These are phyloP conservation scores for Plectosphaerella cucumerina DNA, from an alignment of 2,329 filamentous ascomycete species.

Conservation along the genomic window DNA sequence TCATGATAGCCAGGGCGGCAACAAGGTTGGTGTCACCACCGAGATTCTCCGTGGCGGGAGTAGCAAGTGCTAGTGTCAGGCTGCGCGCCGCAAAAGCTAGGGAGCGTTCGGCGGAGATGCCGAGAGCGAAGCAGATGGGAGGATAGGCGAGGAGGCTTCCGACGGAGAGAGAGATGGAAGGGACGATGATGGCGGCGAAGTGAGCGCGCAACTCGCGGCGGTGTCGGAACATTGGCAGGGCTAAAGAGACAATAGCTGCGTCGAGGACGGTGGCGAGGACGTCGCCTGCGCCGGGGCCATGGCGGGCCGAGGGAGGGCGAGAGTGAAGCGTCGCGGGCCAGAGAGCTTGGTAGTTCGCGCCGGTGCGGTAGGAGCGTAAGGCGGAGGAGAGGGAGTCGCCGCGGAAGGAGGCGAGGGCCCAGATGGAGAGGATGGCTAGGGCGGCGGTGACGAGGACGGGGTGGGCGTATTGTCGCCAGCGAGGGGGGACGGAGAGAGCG, in stretches of 20 bases:
- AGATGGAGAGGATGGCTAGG: constrained; percentile 47
- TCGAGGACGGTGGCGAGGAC: constrained; percentile 51
- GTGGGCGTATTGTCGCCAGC: constrained; percentile 50
- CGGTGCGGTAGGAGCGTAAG: constrained; percentile 46
- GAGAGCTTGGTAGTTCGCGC: constrained; percentile 46
- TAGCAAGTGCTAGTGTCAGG: constrained; percentile 56
- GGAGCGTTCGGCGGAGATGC: constrained; percentile 46
- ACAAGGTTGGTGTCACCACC: constrained; percentile 52
- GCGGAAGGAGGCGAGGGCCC: constrained; percentile 42
- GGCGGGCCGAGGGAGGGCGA: constrained; percentile 6
- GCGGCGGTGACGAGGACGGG: constrained; percentile 54
- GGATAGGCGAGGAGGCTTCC: constrained; percentile 55
- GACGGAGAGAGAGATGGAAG: constrained; percentile 46
- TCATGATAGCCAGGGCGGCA: constrained; percentile 54
- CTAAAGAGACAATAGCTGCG: constrained; percentile 54
- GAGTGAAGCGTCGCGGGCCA: constrained; percentile 31
- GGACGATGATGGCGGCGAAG: constrained; percentile 49
- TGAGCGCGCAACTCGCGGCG: constrained; percentile 49
- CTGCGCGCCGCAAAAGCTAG: constrained; percentile 54
- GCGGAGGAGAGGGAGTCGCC: constrained; percentile 34
- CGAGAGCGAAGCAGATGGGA: constrained; percentile 46
- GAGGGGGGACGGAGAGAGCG: constrained; percentile 42
- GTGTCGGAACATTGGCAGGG: constrained; percentile 59
- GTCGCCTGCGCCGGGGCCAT: constrained; percentile 51
- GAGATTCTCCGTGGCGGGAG: constrained; percentile 50